A percentile compares a stretch with the other conserved stretches of the same genome.
phyloP scores from a whole-genome alignment of 495 filamentous ascomycete genomes.

The Penicillium pancosmium region DNA sequence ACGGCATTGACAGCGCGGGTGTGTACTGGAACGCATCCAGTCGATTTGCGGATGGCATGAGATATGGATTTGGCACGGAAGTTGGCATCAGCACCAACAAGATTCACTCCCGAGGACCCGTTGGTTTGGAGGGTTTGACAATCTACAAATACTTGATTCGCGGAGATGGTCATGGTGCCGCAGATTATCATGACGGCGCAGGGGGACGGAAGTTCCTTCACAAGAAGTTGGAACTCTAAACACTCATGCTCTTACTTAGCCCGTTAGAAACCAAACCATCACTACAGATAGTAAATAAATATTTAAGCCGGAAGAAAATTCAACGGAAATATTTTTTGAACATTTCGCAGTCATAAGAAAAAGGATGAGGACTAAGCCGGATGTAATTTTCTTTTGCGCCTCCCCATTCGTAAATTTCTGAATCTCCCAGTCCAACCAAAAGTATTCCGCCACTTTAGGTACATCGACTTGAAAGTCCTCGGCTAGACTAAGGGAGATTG shows the following conservation, averaged over 20 bases:
- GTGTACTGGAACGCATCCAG: slow-evolving; percentile 98
- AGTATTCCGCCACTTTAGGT: slow-evolving; percentile 28
- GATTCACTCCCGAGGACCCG: slow-evolving; percentile 91
- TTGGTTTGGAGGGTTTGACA: slow-evolving; percentile 90
- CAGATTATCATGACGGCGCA: slow-evolving; percentile 71
- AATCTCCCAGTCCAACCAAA: slow-evolving; percentile 29
- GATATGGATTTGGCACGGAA: slow-evolving; percentile 96
- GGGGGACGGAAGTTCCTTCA: slow-evolving; percentile 49
- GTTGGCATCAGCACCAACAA: slow-evolving; percentile 99
- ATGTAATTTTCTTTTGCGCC: slow-evolving; percentile 38
- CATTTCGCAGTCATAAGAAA: slow-evolving; percentile 32
- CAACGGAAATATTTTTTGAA: slow-evolving; percentile 27
- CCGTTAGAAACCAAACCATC: too few species aligned
- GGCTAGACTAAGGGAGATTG: slow-evolving; percentile 23
- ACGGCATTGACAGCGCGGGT: slow-evolving; percentile 81
- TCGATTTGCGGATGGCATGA: slow-evolving; percentile 92
- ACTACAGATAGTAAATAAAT: too few species aligned
- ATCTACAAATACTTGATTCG: slow-evolving; percentile 94
- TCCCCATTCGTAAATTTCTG: slow-evolving; percentile 29
- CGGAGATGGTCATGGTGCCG: slow-evolving; percentile 76
- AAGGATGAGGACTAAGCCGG: slow-evolving; percentile 35
- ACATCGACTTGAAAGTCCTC: slow-evolving; percentile 31
- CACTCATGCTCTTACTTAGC: neutral
- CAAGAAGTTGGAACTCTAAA: slow-evolving; percentile 31
- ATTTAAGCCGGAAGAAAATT: slow-evolving; percentile 6